phyloP scores from a whole-genome alignment of 2,329 filamentous ascomycete genomes.

The Drechslerella coelobrocha region DNA sequence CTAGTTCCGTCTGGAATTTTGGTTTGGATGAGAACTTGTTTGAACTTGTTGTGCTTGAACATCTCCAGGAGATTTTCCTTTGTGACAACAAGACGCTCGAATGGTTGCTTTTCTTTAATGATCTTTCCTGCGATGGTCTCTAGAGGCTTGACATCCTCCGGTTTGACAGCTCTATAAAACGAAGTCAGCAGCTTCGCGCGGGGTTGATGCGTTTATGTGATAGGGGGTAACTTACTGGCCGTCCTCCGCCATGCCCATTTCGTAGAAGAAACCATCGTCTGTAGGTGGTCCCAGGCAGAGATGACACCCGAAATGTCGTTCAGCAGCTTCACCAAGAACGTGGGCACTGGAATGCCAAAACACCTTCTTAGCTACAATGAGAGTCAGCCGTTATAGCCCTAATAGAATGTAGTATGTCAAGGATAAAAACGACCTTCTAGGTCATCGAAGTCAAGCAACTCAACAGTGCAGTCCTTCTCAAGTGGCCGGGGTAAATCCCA shows the following conservation, averaged over 20 bases:
- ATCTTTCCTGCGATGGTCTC: slow-evolving; percentile 81
- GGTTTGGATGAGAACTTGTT: slow-evolving; percentile 95
- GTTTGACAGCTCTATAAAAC: slow-evolving; percentile 67
- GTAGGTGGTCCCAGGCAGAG: slow-evolving; percentile 93
- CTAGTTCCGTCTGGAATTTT: slow-evolving; percentile 86
- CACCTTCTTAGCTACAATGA: slow-evolving; percentile 77
- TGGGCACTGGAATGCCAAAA: slow-evolving; percentile 99
- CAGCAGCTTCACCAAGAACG: slow-evolving; percentile 91
- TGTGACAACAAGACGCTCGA: slow-evolving; percentile 84
- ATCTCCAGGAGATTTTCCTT: slow-evolving; percentile 93
- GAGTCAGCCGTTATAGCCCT: slow-evolving; percentile 50
- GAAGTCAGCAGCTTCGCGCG: neutral
- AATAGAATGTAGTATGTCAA: slow-evolving; percentile 14
- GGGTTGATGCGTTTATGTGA: no score
- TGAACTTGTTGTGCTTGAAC: slow-evolving; percentile 98
- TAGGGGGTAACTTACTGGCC: slow-evolving; percentile 51
- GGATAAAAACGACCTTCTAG: slow-evolving; percentile 52
- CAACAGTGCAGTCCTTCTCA: slow-evolving; percentile 83
- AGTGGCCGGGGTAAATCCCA: slow-evolving; percentile 94
- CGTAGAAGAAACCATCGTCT: slow-evolving; percentile 93
- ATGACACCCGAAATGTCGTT: slow-evolving; percentile 87
- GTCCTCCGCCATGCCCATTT: slow-evolving; percentile 83
- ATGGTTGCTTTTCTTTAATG: slow-evolving; percentile 95
- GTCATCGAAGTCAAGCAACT: slow-evolving; percentile 82
- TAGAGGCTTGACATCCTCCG: slow-evolving; percentile 81